Base-by-base conservation (phyloP, 768 basidiomycete species). In the Chalciporus pseudorubinellus region DNA sequence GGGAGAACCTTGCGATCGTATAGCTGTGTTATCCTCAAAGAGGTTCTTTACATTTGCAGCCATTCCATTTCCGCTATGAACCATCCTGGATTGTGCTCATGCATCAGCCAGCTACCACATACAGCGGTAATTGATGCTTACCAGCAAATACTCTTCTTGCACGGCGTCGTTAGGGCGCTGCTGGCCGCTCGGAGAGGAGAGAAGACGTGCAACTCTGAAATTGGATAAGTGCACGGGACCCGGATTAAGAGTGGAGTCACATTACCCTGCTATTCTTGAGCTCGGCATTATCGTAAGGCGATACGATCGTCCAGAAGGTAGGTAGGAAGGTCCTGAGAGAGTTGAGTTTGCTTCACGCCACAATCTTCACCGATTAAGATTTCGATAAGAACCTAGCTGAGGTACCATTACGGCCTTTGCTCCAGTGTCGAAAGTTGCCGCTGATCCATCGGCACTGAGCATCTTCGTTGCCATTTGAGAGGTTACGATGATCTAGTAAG, bases 381-480 rank as follows among this genome's bases (percentile, higher is more conserved):
- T 31, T 36, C n/a, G 47, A 56, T 40, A 61, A 50, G 51, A 61
- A 84, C 88, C 81, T 57, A 87, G 77, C 51, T 79, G 79, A 39
- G 88, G 87, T 34, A 81, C 71, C 77, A 91, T 78, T 39, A 87
- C 66, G 10, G 82, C 86, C 53, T 70, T 78, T 14, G 77, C 75
- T 26, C 85, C 79, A 39, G 81, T 79, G 54, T 87, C 83, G 59
- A 84, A 89, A 38, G 69, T 85, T 39, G 82, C 85, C n/a, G 75
- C 56, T 16, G 80, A 72, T 46, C 88, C 88, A 57, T 89, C 84
- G 2, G 76, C 70, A 51, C 80, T 78, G 29, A 87, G 65, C 57
- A 87, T 69, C 61, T 84, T 89, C 0, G 84, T 89, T 13, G 84
- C 76, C 56, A 90, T 72, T 62, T 90, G 87, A 20, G 82, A 83